Evolutionary conservation across 768 basidiomycete species (phyloP).

Genomic region (Rhodotorula diobovata): DNA sequence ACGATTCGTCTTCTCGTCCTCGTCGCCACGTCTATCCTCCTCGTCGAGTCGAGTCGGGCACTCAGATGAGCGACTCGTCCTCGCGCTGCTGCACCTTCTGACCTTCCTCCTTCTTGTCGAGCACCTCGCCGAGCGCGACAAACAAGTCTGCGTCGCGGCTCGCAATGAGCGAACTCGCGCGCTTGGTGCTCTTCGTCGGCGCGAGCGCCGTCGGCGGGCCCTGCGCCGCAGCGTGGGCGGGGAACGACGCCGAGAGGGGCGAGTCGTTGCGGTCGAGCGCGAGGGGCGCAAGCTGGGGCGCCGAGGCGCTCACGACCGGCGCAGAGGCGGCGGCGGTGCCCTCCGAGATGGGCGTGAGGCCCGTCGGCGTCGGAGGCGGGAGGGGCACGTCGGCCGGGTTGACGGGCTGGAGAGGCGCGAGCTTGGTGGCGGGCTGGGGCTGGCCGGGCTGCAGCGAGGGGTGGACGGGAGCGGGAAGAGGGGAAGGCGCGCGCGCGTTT

Average conservation of each 20-base stretch:
- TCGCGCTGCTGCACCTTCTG: too few species aligned
- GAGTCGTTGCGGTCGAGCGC: conserved; percentile 2
- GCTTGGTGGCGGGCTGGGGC: background rate
- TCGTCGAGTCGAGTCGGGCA: too few species aligned
- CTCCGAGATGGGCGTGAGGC: conserved; percentile 7
- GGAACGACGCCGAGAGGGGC: conserved; percentile 21
- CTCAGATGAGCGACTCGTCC: background rate
- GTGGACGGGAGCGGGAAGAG: background rate
- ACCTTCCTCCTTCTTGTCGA: background rate
- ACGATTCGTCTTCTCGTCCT: too few species aligned
- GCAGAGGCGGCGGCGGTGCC: background rate
- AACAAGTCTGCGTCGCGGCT: conserved; percentile 33
- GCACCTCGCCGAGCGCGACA: conserved; percentile 37
- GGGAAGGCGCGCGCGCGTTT: background rate
- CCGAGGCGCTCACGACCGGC: background rate
- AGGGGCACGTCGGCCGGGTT: conserved; percentile 30
- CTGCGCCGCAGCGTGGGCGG: background rate
- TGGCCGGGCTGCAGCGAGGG: conserved; percentile 6
- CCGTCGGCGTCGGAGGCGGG: conserved; percentile 26
- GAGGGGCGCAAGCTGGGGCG: conserved; percentile 22
- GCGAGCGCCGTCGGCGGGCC: background rate
- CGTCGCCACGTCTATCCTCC: background rate
- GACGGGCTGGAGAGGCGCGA: background rate
- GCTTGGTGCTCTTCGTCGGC: conserved; percentile 11
- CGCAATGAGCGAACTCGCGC: conserved; percentile 32